phyloP scores from a whole-genome alignment of 768 basidiomycete species.

The Macrolepiota albuminosa region DNA sequence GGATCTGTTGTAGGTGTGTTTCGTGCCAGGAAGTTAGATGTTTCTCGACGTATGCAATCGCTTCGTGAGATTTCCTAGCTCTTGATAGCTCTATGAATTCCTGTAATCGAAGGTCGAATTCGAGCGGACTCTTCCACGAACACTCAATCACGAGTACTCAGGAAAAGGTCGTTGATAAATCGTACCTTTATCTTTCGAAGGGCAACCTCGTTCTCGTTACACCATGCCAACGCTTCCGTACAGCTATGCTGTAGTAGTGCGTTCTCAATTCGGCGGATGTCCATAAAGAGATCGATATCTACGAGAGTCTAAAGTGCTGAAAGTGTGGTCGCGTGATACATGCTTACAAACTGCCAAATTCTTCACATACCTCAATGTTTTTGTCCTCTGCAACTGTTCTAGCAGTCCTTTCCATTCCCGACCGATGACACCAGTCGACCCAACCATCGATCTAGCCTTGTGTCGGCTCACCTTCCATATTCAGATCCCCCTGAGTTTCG shows the following conservation, averaged over 20 bases:
- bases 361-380: conserved; percentile 64
- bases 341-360: neutral
- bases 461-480: conserved; percentile 75
- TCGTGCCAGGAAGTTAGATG: conserved; percentile 79
- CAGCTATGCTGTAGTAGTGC: conserved; percentile 75
- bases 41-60: conserved; percentile 81
- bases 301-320: conserved; percentile 58
- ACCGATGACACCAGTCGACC: conserved; percentile 90
- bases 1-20: conserved; percentile 74
- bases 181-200: conserved; percentile 85
- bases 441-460: conserved; percentile 80
- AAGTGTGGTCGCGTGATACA: neutral
- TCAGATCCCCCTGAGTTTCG: conserved; percentile 51
- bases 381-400: conserved; percentile 69
- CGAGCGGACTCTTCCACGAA: conserved; percentile 73
- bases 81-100: conserved; percentile 93
- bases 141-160: neutral
- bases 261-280: conserved; percentile 81
- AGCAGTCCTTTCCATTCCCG: conserved; percentile 75
- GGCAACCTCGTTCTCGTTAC: conserved; percentile 90
- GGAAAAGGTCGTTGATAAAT: neutral
- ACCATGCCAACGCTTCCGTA: conserved; percentile 90
- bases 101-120: conserved; percentile 93
- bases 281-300: conserved; percentile 88
- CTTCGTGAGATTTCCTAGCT: conserved; percentile 56